Evolutionary conservation across 768 basidiomycete genomes (phyloP).

Genomic region (Pleurotus salmoneostramineus): DNA sequence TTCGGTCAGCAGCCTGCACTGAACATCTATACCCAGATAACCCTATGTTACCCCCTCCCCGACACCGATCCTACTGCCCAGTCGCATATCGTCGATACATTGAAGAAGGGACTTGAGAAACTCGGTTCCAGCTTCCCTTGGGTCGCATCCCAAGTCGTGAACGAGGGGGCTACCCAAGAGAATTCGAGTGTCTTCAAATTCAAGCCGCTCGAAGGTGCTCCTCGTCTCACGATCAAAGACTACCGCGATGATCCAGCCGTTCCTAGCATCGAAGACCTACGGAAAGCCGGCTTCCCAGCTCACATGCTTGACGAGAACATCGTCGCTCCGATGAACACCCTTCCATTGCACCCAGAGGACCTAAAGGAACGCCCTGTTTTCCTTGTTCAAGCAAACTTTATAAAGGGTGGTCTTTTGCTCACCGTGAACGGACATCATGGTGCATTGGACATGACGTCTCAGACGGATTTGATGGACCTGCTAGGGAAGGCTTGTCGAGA

Average conservation of each 20-base stretch:
- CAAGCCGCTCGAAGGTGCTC: conserved; percentile 9
- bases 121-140: conserved; percentile 21
- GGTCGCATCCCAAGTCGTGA: conserved; percentile 22
- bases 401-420: conserved; percentile 19
- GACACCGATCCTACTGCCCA: conserved; percentile 5
- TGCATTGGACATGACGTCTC: conserved; percentile 24
- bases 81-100: conserved; percentile 10
- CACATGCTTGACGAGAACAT: conserved; percentile 20
- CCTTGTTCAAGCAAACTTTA: conserved; percentile 21
- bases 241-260: conserved; percentile 13
- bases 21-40: conserved; percentile 21
- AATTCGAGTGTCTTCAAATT: conserved; percentile 17
- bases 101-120: conserved; percentile 19
- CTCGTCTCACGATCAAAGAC: conserved; percentile 20
- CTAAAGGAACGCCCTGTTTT: conserved; percentile 18
- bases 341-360: conserved; percentile 9
- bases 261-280: conserved; percentile 18
- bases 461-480: conserved; percentile 18
- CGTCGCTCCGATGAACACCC: conserved; percentile 18
- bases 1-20: not conserved
- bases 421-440: conserved; percentile 20
- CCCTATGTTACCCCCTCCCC: conserved; percentile 15
- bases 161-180: conserved; percentile 10
- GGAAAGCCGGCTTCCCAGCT: conserved; percentile 18
- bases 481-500: conserved; percentile 19